Percentiles rank a stretch among this genome's conserved stretches.
These are phyloP conservation scores for Diaporthe destruens DNA, from an alignment of 2,329 filamentous ascomycete species.

Conservation along the genomic window DNA sequence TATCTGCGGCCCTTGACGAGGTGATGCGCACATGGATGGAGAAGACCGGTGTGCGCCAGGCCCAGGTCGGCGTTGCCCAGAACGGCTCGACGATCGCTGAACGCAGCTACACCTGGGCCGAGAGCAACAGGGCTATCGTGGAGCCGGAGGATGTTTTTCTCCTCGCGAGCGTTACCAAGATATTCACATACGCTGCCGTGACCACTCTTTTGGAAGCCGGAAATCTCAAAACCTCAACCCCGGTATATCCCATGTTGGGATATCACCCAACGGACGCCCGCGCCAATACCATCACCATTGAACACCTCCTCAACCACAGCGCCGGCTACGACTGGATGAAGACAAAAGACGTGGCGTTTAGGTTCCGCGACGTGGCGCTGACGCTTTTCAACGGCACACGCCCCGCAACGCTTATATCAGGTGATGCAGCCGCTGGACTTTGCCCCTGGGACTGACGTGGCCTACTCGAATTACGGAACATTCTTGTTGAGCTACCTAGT, in stretches of 20 bases:
- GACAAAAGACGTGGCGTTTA: background rate
- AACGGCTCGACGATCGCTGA: background rate
- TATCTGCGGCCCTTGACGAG: background rate
- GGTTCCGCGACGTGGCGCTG: background rate
- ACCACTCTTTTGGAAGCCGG: background rate
- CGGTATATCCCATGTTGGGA: background rate
- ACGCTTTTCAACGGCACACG: background rate
- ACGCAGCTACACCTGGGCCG: slow-evolving; percentile 1
- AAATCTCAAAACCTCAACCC: background rate
- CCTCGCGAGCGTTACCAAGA: background rate
- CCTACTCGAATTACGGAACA: background rate
- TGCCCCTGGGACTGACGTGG: background rate
- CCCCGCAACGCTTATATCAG: background rate
- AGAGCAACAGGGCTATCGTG: background rate
- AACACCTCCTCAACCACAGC: background rate
- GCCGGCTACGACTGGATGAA: background rate
- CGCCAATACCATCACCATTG: background rate
- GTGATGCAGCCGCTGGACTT: background rate
- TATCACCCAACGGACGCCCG: background rate
- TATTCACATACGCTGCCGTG: background rate
- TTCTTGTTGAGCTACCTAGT: background rate
- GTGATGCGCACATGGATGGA: background rate
- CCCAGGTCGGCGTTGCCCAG: background rate
- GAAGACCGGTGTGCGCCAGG: background rate
- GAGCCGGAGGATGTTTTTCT: slow-evolving; percentile 2